Base-by-base conservation (phyloP, 257 asterid species). In the Lavandula angustifolia region DNA sequence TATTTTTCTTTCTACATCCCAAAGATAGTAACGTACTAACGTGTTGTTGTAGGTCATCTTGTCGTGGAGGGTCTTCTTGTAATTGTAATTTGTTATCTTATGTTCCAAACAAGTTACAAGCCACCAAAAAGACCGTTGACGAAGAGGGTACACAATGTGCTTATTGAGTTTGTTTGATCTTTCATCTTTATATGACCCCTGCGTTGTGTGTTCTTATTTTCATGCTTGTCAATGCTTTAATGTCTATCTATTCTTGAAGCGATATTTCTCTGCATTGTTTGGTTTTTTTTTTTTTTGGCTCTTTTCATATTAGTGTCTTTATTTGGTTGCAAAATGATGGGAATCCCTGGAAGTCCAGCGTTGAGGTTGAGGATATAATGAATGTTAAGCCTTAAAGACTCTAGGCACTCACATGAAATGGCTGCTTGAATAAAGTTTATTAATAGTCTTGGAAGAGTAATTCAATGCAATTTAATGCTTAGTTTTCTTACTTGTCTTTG, bases 101-200 rank as follows among this genome's bases (percentile, higher is more conserved):
- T 92, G 8, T 82, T 95, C 10, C 97, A 87, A 69, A 89, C 85
- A 67, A 89, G 97, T 84, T 92, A 92, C 75, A 87, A 84, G 78
- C 99, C 99, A 64, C 99, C 99, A 41, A 92, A 92, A 79, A 87
- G 95, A 71, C 99, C 99, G 48, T 64, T 92, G 77, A 89, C 97
- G 12, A 63, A 81, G 76, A 89, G 83, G 99, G 99, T 92, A 61
- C 49, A 72, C 48, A 3, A 10, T 62, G 29, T 64, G 27, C 33
- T 27, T 68, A 9, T 48, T 38, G 65, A 58, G 41, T 62, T 53
- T 50, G 14, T 14, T 34, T 32, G 62, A 49, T 34, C 50, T 22
- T 22, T 22, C 27, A 22, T 22, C 32, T 42, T 37, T 44, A 4
- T n/a, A 54, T 47, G 67, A 41, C 46, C 44, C 61, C 22, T 55